Base-by-base conservation (phyloP, 148 eudicot genomes). In the Dysphania ambrosioides region DNA sequence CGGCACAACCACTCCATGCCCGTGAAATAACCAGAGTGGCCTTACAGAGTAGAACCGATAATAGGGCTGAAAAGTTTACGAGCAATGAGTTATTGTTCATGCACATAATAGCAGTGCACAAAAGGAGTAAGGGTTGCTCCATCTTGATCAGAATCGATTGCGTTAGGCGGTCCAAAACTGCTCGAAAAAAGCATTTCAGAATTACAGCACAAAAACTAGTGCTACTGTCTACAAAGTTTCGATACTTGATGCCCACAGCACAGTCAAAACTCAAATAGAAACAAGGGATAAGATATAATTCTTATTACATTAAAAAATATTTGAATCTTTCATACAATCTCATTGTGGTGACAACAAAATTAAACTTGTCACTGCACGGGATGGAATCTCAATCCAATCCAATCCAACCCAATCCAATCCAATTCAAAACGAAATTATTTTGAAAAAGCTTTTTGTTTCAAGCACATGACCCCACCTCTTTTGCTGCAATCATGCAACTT, bases 401-500 rank as follows among this genome's bases (percentile, higher is more conserved):
- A 7, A 63, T n/a, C n/a, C n/a, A n/a, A n/a, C n/a, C n/a, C n/a
- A n/a, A n/a, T n/a, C n/a, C n/a, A n/a, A n/a, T n/a, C n/a, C n/a
- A n/a, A n/a, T n/a, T n/a, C n/a, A n/a, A n/a, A n/a, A n/a, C n/a
- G n/a, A n/a, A n/a, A n/a, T n/a, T 16, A 63, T 63, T 40, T 63
- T 63, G 12, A 63, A 63, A 34, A 16, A 19, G 24, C 26, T 63
- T 40, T n/a, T 26, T 61, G 1, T 30, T 8, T 34, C 15, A 38
- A 15, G 41, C 15, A 63, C 16, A 26, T 63, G 32, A 63, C 24
- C 34, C 41, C 67, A 23, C 6, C 23, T 21, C 41, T 63, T 21
- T 18, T 63, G 41, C 34, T 65, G 68, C 68, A 35, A n/a, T 10
- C 16, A 21, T 21, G 68, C 68, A 65, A 65, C 68, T 65, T 65